Evolutionary conservation across 2,329 filamentous ascomycete species (phyloP).

Genomic region (Phaeomoniella chlamydospora): DNA sequence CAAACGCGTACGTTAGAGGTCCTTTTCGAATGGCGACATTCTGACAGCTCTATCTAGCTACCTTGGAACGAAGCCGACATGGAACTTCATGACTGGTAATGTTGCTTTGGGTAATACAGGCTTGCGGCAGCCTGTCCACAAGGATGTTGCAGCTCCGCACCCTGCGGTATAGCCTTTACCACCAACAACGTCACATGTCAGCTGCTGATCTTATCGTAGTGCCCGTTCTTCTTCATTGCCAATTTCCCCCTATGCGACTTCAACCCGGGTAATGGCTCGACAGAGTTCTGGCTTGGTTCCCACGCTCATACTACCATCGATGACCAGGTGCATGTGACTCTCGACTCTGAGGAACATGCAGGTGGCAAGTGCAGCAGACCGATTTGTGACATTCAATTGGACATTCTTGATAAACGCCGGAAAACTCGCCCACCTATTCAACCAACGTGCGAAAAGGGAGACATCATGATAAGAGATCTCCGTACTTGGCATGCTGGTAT

Average conservation of each 20-base stretch:
- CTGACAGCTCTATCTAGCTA: conserved; percentile 16
- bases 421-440: conserved; percentile 14
- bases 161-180: conserved; percentile 11
- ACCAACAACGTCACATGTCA: too few species aligned
- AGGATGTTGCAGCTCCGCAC: conserved; percentile 22
- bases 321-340: conserved; percentile 17
- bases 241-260: conserved; percentile 24
- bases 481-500: conserved; percentile 19
- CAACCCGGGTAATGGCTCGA: conserved; percentile 18
- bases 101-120: conserved; percentile 21
- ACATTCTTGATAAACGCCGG: conserved; percentile 9
- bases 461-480: conserved; percentile 16
- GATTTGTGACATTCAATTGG: conserved; percentile 6
- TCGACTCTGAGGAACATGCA: conserved; percentile 6
- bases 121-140: conserved; percentile 22
- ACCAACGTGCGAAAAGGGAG: conserved; percentile 11
- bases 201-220: too few species aligned
- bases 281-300: conserved; percentile 27
- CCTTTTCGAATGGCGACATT: background rate
- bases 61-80: conserved; percentile 23
- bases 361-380: conserved; percentile 6
- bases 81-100: conserved; percentile 26
- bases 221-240: conserved; percentile 24
- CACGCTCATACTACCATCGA: conserved; percentile 16
- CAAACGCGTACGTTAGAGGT: conserved; percentile 17